phyloP scores from a whole-genome alignment of 2,329 filamentous ascomycete species.

The Colletotrichum sp. region DNA sequence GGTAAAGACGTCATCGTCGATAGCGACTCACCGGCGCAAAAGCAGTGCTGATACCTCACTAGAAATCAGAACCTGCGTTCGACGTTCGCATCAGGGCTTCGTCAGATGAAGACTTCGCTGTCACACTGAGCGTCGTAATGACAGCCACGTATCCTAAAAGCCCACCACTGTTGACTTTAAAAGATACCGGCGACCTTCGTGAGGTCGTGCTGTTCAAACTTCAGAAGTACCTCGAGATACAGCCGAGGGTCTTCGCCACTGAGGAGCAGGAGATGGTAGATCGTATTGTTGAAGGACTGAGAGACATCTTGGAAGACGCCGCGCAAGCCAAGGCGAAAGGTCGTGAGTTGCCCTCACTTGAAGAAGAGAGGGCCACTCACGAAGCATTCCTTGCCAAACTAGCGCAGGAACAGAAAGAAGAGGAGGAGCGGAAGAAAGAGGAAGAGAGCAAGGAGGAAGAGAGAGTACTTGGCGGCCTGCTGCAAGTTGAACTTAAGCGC shows the following conservation, averaged over 20 bases:
- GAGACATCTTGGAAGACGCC: conserved; percentile 85
- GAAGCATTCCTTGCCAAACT: conserved; percentile 72
- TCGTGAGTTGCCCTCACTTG: conserved; percentile 80
- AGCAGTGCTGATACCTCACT: conserved; percentile 13
- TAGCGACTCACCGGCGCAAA: conserved; percentile 2
- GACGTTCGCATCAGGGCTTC: conserved; percentile 79
- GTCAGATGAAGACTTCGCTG: conserved; percentile 72
- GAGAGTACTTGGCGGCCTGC: conserved; percentile 70
- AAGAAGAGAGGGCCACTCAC: conserved; percentile 86
- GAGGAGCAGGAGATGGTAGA: conserved; percentile 66
- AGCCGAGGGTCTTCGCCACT: conserved; percentile 58
- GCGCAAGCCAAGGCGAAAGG: conserved; percentile 77
- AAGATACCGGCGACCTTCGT: conserved; percentile 67
- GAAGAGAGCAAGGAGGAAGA: conserved; percentile 72
- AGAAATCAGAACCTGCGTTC: conserved; percentile 85
- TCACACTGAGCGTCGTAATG: conserved; percentile 79
- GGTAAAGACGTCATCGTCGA: conserved; percentile 47
- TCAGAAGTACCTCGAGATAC: conserved; percentile 64
- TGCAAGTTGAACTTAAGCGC: conserved; percentile 74
- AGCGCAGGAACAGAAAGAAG: conserved; percentile 60
- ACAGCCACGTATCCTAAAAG: conserved; percentile 93
- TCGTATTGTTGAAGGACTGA: conserved; percentile 71
- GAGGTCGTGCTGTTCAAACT: conserved; percentile 76
- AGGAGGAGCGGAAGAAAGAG: conserved; percentile 56
- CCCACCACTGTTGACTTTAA: conserved; percentile 73